phyloP scores from a whole-genome alignment of 2,329 filamentous ascomycete genomes.

The Furcasterigmium sp. region DNA sequence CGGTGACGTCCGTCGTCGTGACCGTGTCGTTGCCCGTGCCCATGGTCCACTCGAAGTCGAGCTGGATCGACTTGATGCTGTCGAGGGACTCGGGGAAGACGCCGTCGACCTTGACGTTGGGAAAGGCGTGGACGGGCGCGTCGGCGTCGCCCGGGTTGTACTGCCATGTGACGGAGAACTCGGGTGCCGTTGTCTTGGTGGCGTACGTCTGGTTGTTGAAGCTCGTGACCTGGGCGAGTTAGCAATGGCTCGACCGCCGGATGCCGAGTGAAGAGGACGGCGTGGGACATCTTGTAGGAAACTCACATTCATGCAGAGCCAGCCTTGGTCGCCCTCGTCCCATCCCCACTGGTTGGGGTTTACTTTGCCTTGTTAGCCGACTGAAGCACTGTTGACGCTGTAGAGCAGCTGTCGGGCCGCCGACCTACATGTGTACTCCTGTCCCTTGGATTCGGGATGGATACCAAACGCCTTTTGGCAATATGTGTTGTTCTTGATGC shows the following conservation, averaged over 20 bases:
- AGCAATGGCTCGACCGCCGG: neutral
- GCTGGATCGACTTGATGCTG: slow-evolving; percentile 29
- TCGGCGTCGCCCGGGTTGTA: slow-evolving; percentile 34
- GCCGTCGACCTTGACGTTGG: slow-evolving; percentile 44
- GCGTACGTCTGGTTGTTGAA: slow-evolving; percentile 46
- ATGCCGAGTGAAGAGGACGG: too few species aligned
- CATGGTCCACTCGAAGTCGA: slow-evolving; percentile 47
- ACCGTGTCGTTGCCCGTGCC: slow-evolving; percentile 34
- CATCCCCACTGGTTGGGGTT: slow-evolving; percentile 54
- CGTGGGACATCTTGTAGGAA: slow-evolving; percentile 1
- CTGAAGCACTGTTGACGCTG: neutral
- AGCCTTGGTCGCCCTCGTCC: slow-evolving; percentile 27
- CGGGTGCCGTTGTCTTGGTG: slow-evolving; percentile 37
- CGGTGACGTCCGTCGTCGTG: slow-evolving; percentile 24
- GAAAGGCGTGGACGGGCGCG: slow-evolving; percentile 48
- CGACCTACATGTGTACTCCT: slow-evolving; percentile 41
- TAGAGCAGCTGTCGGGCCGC: neutral
- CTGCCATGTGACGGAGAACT: slow-evolving; percentile 48
- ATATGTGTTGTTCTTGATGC: slow-evolving; percentile 25
- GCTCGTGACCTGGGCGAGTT: slow-evolving; percentile 33
- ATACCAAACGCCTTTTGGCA: slow-evolving; percentile 42
- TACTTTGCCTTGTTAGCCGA: slow-evolving; percentile 25
- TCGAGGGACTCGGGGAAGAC: slow-evolving; percentile 36
- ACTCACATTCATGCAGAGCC: slow-evolving; percentile 49
- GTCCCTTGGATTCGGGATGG: slow-evolving; percentile 33